These are phyloP conservation scores for Gnetum montanum DNA, from an alignment of 75 land plant species.

Conservation along the genomic window DNA sequence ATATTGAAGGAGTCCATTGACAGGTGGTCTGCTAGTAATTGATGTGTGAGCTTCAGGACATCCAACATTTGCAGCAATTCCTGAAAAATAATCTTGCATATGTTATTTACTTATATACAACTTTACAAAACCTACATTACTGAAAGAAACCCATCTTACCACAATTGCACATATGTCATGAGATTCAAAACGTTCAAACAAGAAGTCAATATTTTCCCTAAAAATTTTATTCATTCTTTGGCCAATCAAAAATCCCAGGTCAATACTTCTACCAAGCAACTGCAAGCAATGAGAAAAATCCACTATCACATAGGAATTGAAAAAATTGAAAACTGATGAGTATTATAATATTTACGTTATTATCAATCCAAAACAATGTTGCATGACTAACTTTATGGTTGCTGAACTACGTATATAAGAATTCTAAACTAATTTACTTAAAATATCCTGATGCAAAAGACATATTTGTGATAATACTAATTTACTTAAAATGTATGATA, in stretches of 20 bases:
- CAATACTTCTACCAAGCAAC: slow-evolving; percentile 84
- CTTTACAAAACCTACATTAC: neutral
- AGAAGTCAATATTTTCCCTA: slow-evolving; percentile 85
- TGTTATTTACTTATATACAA: neutral
- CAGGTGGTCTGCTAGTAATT: slow-evolving; percentile 62
- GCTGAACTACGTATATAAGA: no score
- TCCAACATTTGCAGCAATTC: slow-evolving; percentile 80
- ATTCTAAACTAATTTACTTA: no score
- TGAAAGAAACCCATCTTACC: slow-evolving; percentile 38
- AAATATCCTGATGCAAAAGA: no score
- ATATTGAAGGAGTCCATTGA: slow-evolving; percentile 61
- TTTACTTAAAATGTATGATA: no score
- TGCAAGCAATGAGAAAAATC: no score
- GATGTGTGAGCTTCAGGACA: slow-evolving; percentile 56
- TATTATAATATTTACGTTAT: no score
- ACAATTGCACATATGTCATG: slow-evolving; percentile 87
- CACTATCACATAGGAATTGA: no score
- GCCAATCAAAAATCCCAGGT: slow-evolving; percentile 67
- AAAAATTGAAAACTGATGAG: no score
- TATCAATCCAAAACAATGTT: no score
- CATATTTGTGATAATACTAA: no score
- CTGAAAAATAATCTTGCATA: slow-evolving; percentile 24
- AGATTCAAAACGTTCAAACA: slow-evolving; percentile 89
- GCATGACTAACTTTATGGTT: no score
- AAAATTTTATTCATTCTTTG: slow-evolving; percentile 89